Evolutionary conservation across 108 stramenopile species (phyloP).

Genomic region (Thalassiosira profunda): DNA sequence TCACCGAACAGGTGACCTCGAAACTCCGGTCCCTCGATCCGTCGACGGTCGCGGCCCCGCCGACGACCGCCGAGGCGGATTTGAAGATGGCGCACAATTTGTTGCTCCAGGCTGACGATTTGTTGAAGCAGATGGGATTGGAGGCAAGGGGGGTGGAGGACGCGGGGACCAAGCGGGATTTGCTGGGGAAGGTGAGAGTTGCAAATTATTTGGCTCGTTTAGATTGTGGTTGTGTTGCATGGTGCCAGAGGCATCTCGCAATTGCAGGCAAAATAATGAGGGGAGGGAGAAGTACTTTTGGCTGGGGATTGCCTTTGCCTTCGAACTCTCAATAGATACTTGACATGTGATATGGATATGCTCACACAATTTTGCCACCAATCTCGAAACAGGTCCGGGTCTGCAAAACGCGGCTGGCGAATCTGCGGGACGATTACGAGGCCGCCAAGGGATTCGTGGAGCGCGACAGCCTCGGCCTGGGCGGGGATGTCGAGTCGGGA

Average conservation of each 20-base stretch:
- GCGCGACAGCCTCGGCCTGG: conserved; percentile 24
- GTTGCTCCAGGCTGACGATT: conserved; percentile 89
- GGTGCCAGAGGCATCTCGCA: not conserved
- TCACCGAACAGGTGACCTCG: conserved; percentile 84
- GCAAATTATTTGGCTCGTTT: not conserved
- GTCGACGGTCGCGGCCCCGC: not conserved
- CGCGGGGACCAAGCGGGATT: conserved; percentile 68
- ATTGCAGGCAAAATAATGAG: not conserved
- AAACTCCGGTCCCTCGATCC: conserved; percentile 61
- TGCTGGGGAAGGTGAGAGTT: conserved; percentile 69
- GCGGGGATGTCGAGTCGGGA: not conserved
- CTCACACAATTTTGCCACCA: conserved; percentile 4
- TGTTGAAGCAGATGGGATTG: conserved; percentile 96
- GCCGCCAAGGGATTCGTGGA: conserved; percentile 39
- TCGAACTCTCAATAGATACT: too few relatives aligned
- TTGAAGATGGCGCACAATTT: conserved; percentile 66
- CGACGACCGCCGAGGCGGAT: conserved; percentile 46
- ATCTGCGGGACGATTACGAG: conserved; percentile 64
- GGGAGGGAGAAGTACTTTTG: too few relatives aligned
- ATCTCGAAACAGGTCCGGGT: conserved; percentile 28
- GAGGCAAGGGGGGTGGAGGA: conserved; percentile 89
- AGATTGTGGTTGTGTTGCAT: not conserved
- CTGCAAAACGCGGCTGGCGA: conserved; percentile 44
- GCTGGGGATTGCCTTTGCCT: too few relatives aligned
- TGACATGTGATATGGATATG: not conserved